Percentiles rank a stretch among this genome's conserved stretches.
These are phyloP conservation scores for Trichophaea hybrida DNA, from an alignment of 2,329 filamentous ascomycete genomes.

Conservation along the genomic window DNA sequence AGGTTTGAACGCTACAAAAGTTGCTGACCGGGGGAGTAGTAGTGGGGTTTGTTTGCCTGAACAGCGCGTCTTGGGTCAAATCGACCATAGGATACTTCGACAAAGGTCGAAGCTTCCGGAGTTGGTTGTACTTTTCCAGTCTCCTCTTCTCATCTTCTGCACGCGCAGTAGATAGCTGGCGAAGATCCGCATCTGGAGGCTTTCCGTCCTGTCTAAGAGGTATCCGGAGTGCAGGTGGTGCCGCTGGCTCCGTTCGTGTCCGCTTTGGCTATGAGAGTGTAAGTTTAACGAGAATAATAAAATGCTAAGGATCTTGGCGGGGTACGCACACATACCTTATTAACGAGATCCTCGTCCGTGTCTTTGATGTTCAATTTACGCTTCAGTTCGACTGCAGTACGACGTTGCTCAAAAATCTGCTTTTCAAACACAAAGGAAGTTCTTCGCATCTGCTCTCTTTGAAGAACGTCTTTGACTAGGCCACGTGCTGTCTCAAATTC, in stretches of 20 bases:
- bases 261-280: conserved; percentile 47
- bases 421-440: conserved; percentile 63
- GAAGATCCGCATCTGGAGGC: conserved; percentile 55
- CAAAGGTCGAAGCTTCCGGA: conserved; percentile 67
- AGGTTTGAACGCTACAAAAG: conserved; percentile 30
- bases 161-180: conserved; percentile 59
- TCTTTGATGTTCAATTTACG: conserved; percentile 75
- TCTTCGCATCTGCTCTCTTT: conserved; percentile 65
- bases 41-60: conserved; percentile 30
- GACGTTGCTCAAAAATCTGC: conserved; percentile 67
- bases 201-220: conserved; percentile 30
- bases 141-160: conserved; percentile 72
- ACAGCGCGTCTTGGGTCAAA: conserved; percentile 64
- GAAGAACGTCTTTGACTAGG: conserved; percentile 60
- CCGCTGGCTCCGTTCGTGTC: conserved; percentile 47
- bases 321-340: conserved; percentile 51
- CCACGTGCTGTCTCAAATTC: conserved; percentile 82
- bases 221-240: conserved; percentile 46
- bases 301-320: neutral
- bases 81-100: conserved; percentile 80
- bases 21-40: conserved; percentile 37
- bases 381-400: conserved; percentile 75
- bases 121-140: conserved; percentile 72
- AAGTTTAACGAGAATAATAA: conserved; percentile 20
- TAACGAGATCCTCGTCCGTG: conserved; percentile 87